These are phyloP conservation scores for Pythium chondricola DNA, from an alignment of 352 stramenopile genomes.

Conservation along the genomic window DNA sequence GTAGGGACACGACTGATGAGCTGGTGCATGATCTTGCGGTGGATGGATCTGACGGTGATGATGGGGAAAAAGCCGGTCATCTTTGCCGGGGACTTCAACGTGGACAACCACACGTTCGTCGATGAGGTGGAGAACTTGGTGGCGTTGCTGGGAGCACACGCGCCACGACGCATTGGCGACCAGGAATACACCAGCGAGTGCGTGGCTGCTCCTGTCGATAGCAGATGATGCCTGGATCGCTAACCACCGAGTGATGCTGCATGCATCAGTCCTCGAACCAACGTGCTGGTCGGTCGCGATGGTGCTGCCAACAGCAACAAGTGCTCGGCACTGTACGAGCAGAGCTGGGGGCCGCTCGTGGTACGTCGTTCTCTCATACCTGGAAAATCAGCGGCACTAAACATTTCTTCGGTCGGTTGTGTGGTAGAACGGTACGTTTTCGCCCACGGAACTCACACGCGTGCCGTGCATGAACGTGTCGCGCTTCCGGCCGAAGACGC, in stretches of 20 bases:
- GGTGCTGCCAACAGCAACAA: constrained; percentile 71
- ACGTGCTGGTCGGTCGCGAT: constrained; percentile 74
- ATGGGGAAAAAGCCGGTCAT: constrained; percentile 79
- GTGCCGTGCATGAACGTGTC: constrained; percentile 27
- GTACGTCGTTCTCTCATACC: no score
- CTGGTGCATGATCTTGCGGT: no score
- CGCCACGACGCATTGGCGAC: constrained; percentile 39
- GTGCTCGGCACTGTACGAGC: constrained; percentile 54
- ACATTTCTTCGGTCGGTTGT: no score
- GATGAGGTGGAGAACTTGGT: constrained; percentile 64
- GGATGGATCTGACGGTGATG: no score
- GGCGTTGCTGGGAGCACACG: constrained; percentile 39
- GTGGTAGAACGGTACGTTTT: constrained; percentile 43
- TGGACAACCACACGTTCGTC: constrained; percentile 73
- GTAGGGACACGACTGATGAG: constrained; percentile 16
- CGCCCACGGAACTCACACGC: constrained; percentile 42
- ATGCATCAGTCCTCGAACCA: constrained; percentile 53
- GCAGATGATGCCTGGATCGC: not conserved
- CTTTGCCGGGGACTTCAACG: constrained; percentile 81
- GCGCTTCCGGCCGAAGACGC: not conserved
- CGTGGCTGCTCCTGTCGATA: constrained; percentile 4
- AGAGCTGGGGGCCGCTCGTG: constrained; percentile 60
- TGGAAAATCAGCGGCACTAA: no score
- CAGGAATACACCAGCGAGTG: constrained; percentile 81
- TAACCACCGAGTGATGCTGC: no score